These are phyloP conservation scores for Rhododendron mucronatum DNA, from an alignment of 148 eudicot species.

Conservation along the genomic window DNA sequence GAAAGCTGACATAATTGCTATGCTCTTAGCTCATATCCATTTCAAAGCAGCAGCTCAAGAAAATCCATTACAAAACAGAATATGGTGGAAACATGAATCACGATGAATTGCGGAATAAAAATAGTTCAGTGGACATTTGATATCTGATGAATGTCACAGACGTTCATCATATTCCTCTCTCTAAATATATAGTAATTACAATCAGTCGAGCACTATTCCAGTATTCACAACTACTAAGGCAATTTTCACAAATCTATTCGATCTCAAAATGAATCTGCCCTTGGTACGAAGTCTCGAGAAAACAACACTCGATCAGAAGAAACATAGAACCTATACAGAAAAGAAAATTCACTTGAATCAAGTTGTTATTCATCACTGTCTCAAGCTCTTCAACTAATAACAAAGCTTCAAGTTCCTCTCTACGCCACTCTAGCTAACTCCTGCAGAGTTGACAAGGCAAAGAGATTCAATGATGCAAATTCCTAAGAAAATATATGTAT, in stretches of 20 bases:
- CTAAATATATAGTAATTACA: background rate
- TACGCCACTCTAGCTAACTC: slow-evolving; percentile 45
- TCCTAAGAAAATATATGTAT: background rate
- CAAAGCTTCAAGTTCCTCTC: slow-evolving; percentile 78
- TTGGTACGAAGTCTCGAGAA: background rate
- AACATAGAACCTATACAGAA: background rate
- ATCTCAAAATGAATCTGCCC: background rate
- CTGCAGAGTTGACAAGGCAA: slow-evolving; percentile 34
- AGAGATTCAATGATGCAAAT: background rate
- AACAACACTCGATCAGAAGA: background rate
- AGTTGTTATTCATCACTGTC: background rate
- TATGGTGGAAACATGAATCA: background rate
- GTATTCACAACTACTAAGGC: background rate
- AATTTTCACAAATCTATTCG: background rate
- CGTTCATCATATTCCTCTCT: background rate
- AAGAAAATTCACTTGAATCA: background rate
- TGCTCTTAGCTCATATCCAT: no score
- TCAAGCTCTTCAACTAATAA: slow-evolving; percentile 35
- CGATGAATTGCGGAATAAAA: background rate
- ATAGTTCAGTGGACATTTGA: background rate
- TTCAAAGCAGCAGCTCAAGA: no score
- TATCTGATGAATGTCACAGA: background rate
- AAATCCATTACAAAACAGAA: no score
- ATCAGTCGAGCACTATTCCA: background rate
- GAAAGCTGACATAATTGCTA: no score